Base-by-base conservation (phyloP, 306 rosid genomes). In the Quercus alba region DNA sequence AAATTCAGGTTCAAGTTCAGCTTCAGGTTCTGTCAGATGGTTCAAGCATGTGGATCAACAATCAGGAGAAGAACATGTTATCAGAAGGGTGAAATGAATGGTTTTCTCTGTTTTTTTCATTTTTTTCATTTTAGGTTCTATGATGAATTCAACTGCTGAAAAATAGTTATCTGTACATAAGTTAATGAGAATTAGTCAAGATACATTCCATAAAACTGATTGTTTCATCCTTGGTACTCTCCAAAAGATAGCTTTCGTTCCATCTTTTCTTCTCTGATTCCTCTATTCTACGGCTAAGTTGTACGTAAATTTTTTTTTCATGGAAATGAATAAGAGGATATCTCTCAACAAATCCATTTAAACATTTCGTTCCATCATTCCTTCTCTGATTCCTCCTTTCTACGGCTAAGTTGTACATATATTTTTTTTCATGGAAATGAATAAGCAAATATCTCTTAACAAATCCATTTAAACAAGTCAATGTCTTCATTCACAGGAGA, bases 41-140 rank as follows among this genome's bases (percentile, higher is more conserved):
- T 79, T 93, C 54, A 93, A 86, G 69, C 97, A 93, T 79, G 81
- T 91, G 57, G 99, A 95, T 95, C 98, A 72, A 68, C 85, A 58
- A 10, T 93, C 99, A 2, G 99, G 99, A 76, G 98, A 95, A 30
- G 88, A 86, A 0, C 87, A 91, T 72, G 92, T 91, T 10, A 88
- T 95, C 82, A 80, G 98, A 80, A 87, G 61, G 4, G 2, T 54
- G 17, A 25, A 49, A 20, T 10, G 20, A 21, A 79, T 21, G 52
- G 51, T 20, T 38, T 30, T 46, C 3, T 17, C 35, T 17, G 18
- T 20, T 56, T 41, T 33, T 19, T 26, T 30, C 9, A 0, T 17
- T 18, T 17, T 17, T 38, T 38, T 38, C 46, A 41, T 9, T 44
- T 41, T 20, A 6, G 19, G 30, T 10, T 44, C 11, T 3, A 13